Base-by-base conservation (phyloP, 176 grass and related monocot genomes). In the Phyllostachys edulis region DNA sequence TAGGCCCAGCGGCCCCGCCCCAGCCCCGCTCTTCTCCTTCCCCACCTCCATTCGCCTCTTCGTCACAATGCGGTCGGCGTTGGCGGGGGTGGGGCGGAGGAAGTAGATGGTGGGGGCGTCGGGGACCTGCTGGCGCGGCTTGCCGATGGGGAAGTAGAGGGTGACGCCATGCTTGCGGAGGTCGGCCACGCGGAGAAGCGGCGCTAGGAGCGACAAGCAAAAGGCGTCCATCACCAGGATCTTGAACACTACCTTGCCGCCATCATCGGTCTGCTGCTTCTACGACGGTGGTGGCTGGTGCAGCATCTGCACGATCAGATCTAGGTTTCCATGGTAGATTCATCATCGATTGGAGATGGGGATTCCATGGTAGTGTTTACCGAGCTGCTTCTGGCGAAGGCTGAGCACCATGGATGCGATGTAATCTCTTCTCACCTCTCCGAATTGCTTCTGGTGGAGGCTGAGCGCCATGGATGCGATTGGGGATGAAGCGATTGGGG, bases 31-130 rank as follows among this genome's bases (percentile, higher is more conserved):
- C n/a, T n/a, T n/a, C n/a, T n/a, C n/a, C n/a, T n/a, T n/a, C n/a
- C n/a, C n/a, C n/a, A n/a, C n/a, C n/a, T n/a, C n/a, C n/a, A n/a
- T n/a, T n/a, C n/a, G n/a, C n/a, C n/a, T n/a, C n/a, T n/a, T n/a
- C n/a, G n/a, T n/a, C n/a, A n/a, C n/a, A n/a, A 97, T 81, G 4
- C 87, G 90, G 77, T 94, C 92, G 23, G 88, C 73, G 67, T 94
- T 97, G n/a, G 91, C 86, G 20, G 85, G 87, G 78, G 49, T 51
- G 15, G 49, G 49, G 4, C 4, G 15, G 49, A 51, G 49, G 49
- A 51, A 51, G 14, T 51, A 17, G 49, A 51, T 0, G 49, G 15
- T 14, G 1, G 49, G 49, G 49, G 49, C 49, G 1, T 51, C 4
- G 15, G 49, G 49, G 49, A 51, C 49, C 4, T 51, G 49, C 14